Base-by-base conservation (phyloP, 306 rosid genomes). In the Vicia faba region DNA sequence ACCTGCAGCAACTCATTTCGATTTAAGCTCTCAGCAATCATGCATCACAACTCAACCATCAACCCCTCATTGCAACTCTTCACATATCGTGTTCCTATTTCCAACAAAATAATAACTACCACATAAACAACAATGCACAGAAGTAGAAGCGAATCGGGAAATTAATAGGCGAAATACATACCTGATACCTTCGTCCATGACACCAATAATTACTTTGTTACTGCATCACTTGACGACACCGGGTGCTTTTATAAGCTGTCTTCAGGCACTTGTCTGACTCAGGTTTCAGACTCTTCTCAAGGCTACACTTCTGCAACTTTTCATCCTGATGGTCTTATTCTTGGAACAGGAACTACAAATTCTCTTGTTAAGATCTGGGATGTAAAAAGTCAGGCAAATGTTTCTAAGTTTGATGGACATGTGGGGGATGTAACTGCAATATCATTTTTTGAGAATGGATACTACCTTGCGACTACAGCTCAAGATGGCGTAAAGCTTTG, bases 281-380 rank as follows among this genome's bases (percentile, higher is more conserved):
- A 93, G 99, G 99, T 95, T 65, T 78, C 77, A 2, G 99, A 91
- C 72, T 13, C 84, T 20, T 54, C 89, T 28, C 89, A 85, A 66
- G 99, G 99, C 56, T 95, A 90, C 74, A 82, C 99, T 8, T 88
- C 99, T 54, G 97, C 96, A 40, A 97, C 97, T 61, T 95, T 95
- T 81, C 99, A 95, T 72, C 99, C 99, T 12, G 99, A 95, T 78
- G 99, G 99, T 70, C 92, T 95, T 54, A 95, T 95, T 82, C 95
- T 95, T n/a, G 99, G 99, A 70, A 91, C 99, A 4, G 99, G 99
- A 73, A 90, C 99, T 15, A 75, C 92, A 1, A 95, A 81, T 53
- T 84, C 91, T 53, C 68, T 88, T 76, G 99, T 95, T 61, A 95
- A 91, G 75, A 90, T 95, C 63, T 95, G 99, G 99, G 99, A 95